Percentiles rank a stretch among this genome's conserved stretches.
These are phyloP conservation scores for Trypanosoma congolense DNA, from an alignment of 208 protist genomes.

Conservation along the genomic window DNA sequence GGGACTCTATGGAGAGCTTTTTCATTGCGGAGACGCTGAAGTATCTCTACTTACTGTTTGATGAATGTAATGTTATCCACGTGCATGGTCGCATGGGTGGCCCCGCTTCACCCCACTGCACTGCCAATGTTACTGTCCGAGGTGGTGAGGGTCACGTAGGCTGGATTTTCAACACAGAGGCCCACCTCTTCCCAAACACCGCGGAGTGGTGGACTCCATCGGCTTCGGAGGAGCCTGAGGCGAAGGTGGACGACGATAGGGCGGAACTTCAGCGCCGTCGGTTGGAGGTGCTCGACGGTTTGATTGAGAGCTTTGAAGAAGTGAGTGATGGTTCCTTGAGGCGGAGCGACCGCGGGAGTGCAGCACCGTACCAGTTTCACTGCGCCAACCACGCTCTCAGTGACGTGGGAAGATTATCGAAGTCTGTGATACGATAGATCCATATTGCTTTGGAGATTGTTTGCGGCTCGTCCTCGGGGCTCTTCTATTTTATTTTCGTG, in stretches of 20 bases:
- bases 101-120: constrained; percentile 8
- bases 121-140: not conserved
- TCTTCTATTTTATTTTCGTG: too few species aligned
- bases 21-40: constrained; percentile 94
- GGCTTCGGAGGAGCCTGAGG: not conserved
- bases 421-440: constrained; percentile 20
- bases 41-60: constrained; percentile 94
- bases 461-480: too few species aligned
- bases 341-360: not conserved
- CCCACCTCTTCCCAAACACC: constrained; percentile 43
- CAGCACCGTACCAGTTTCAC: constrained; percentile 13
- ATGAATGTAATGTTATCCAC: constrained; percentile 39
- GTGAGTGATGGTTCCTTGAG: not conserved
- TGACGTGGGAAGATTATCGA: constrained; percentile 23
- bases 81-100: constrained; percentile 11
- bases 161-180: constrained; percentile 58
- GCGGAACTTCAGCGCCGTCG: constrained; percentile 2
- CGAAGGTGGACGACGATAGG: not conserved
- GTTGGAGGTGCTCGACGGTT: constrained; percentile 9
- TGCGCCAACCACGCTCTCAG: constrained; percentile 21
- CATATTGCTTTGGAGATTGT: not conserved
- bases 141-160: constrained; percentile 18
- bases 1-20: constrained; percentile 92
- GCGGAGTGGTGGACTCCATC: constrained; percentile 29
- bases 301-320: constrained; percentile 6